phyloP scores from a whole-genome alignment of 2,329 filamentous ascomycete species.

The Aureobasidium pullulans region DNA sequence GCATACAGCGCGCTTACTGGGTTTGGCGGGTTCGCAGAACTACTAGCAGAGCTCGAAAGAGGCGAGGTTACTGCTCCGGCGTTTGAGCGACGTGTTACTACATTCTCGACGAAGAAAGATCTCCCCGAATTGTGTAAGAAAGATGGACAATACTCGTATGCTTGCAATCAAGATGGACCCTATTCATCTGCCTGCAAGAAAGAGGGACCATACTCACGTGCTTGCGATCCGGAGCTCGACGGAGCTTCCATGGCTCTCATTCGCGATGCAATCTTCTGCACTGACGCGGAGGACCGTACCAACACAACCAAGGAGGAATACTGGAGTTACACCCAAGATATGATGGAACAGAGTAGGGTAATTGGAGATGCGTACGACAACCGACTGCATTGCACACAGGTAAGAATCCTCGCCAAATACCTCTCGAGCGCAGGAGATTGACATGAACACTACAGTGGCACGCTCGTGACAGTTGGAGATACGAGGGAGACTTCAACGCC shows the following conservation, averaged over 20 bases:
- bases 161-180: no score
- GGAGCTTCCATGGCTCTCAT: not conserved
- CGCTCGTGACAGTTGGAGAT: conserved; percentile 17
- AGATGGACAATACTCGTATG: no score
- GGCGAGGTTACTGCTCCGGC: no score
- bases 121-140: no score
- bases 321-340: conserved; percentile 16
- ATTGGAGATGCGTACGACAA: conserved; percentile 28
- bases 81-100: no score
- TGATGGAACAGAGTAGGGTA: conserved; percentile 26
- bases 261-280: conserved; percentile 21
- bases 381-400: conserved; percentile 6
- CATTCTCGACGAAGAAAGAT: no score
- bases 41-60: conserved; percentile 26
- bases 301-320: conserved; percentile 19
- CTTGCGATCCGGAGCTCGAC: conserved; percentile 14
- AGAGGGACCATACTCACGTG: conserved; percentile 23
- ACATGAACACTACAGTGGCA: conserved; percentile 13
- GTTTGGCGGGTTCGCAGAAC: conserved; percentile 25
- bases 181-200: conserved; percentile 16
- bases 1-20: conserved; percentile 27
- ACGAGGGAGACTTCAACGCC: conserved; percentile 21
- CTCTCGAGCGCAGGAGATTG: not conserved
- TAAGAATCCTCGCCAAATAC: no score
- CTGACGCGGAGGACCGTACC: conserved; percentile 27